phyloP scores from a whole-genome alignment of 129 eudicot species.

The Arctium lappa region DNA sequence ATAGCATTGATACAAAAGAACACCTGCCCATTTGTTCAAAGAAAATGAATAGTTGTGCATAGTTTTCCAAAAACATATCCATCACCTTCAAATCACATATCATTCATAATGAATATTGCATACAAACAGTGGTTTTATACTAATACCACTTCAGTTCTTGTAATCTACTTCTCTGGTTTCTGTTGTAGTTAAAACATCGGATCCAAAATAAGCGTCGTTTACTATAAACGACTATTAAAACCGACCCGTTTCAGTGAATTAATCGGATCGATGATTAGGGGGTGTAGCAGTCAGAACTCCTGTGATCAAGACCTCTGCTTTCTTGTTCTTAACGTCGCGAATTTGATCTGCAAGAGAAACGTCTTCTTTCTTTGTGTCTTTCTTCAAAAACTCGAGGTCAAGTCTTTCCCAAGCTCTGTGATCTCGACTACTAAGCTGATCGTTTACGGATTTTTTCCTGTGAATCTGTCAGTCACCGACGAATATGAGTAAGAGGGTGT shows the following conservation, averaged over 20 bases:
- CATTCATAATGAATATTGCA: neutral
- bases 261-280: constrained; percentile 11
- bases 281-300: constrained; percentile 13
- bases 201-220: neutral
- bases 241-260: neutral
- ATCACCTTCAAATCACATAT: neutral
- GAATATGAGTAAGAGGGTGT: neutral
- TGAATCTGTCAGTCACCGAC: constrained; percentile 45
- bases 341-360: constrained; percentile 84
- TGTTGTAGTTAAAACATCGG: neutral
- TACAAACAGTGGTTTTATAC: neutral
- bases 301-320: constrained; percentile 19
- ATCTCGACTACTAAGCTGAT: constrained; percentile 42
- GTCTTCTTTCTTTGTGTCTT: constrained; percentile 31
- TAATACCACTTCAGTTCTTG: neutral
- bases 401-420: constrained; percentile 60
- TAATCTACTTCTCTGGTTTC: constrained; percentile 1
- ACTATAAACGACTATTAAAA: neutral
- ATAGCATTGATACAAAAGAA: neutral
- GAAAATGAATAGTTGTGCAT: neutral
- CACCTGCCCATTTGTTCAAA: neutral
- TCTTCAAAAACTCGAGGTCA: constrained; percentile 44
- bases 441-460: constrained; percentile 41
- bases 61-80: neutral
- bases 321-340: constrained; percentile 53